Percentiles rank a stretch among this genome's conserved stretches.
Conservation (phyloP, 2,329 filamentous ascomycete genomes). For the Xylaria sp. region DNA sequence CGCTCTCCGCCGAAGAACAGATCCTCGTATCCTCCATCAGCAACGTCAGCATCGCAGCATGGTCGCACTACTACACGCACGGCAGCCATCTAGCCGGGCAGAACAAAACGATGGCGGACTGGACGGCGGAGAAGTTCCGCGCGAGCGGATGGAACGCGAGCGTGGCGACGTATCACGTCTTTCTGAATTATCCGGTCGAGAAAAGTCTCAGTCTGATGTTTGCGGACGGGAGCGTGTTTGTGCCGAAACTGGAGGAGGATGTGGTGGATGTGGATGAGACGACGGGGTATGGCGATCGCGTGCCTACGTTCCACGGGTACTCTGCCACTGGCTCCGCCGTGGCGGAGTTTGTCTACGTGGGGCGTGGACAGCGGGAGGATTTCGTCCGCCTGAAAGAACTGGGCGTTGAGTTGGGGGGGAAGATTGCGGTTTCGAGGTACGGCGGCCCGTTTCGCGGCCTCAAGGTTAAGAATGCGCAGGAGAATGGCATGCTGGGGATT, state of each 20-base stretch:
- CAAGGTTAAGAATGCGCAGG: constrained; percentile 78
- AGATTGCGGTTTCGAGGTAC: constrained; percentile 74
- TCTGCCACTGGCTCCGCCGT: constrained; percentile 73
- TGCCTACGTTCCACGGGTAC: constrained; percentile 80
- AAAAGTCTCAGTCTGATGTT: constrained; percentile 43
- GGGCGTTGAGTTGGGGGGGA: constrained; percentile 65
- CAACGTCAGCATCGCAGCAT: constrained; percentile 29
- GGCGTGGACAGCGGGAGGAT: constrained; percentile 69
- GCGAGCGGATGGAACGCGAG: constrained; percentile 30
- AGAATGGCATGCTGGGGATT: constrained; percentile 66
- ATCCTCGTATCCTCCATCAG: constrained; percentile 28
- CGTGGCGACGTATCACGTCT: constrained; percentile 30
- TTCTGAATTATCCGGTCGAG: constrained; percentile 47
- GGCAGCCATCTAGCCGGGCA: constrained; percentile 31
- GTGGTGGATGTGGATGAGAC: constrained; percentile 69
- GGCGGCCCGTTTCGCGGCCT: constrained; percentile 72
- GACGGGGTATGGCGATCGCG: constrained; percentile 58
- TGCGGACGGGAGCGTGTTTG: constrained; percentile 46
- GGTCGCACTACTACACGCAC: constrained; percentile 34
- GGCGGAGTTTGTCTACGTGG: constrained; percentile 69
- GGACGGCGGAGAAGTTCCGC: constrained; percentile 30
- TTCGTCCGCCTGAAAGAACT: constrained; percentile 65
- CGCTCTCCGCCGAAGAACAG: constrained; percentile 26
- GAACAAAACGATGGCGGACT: constrained; percentile 30
- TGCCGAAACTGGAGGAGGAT: constrained; percentile 67